These are phyloP conservation scores for Noccaea caerulescens DNA, from an alignment of 345 rosid species.

Conservation along the genomic window DNA sequence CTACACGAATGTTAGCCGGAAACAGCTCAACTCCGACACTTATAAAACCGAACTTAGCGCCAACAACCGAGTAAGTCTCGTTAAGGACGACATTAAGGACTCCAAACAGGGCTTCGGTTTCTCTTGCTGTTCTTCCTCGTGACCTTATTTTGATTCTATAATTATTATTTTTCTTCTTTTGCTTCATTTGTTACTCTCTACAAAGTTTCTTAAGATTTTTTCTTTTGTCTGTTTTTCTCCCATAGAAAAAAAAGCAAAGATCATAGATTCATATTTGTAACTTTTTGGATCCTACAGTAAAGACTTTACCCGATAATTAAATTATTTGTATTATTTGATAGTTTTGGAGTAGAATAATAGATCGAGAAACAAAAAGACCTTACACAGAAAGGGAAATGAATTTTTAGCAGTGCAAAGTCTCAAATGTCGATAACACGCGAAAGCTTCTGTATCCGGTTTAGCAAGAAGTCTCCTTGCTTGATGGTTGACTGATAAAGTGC, in stretches of 20 bases:
- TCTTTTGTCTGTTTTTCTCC: neutral
- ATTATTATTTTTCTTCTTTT: neutral
- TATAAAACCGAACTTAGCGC: constrained; percentile 70
- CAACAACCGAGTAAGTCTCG: constrained; percentile 65
- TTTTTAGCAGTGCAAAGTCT: too few species aligned
- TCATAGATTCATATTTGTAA: constrained; percentile 19
- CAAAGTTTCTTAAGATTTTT: neutral
- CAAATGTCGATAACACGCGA: constrained; percentile 79
- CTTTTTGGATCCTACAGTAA: constrained; percentile 14
- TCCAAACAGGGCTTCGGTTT: constrained; percentile 59
- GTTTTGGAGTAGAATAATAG: too few species aligned
- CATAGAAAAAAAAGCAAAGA: constrained; percentile 18
- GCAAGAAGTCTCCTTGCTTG: constrained; percentile 73
- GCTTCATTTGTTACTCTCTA: constrained; percentile 16
- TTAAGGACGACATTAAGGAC: constrained; percentile 51
- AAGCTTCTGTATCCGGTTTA: constrained; percentile 85
- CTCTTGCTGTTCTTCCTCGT: constrained; percentile 66
- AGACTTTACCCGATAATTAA: neutral
- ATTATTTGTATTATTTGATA: neutral
- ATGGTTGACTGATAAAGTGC: constrained; percentile 91
- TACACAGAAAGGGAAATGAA: too few species aligned
- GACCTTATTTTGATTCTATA: neutral
- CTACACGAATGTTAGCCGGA: constrained; percentile 72
- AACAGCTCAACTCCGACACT: constrained; percentile 69
- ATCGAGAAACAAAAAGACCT: too few species aligned